phyloP scores from a whole-genome alignment of 306 rosid species.

The Macrotyloma uniflorum region DNA sequence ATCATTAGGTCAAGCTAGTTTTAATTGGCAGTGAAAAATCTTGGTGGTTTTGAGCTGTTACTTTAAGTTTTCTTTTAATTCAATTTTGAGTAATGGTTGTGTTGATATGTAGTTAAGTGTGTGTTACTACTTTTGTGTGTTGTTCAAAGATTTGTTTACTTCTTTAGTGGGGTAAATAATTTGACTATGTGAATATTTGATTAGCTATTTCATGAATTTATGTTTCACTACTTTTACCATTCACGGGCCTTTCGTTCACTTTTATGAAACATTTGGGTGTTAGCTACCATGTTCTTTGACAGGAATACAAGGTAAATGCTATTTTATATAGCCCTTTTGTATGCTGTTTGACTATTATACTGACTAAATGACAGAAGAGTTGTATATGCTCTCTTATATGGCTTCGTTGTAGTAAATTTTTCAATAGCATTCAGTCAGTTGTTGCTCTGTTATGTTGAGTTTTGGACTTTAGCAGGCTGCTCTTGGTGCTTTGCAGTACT shows the following conservation, averaged over 20 bases:
- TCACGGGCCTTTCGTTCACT: not conserved
- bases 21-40: not conserved
- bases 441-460: not conserved
- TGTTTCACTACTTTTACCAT: slow-evolving; percentile 27
- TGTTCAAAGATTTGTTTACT: not conserved
- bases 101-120: not conserved
- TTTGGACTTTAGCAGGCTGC: slow-evolving; percentile 25
- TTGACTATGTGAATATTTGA: not conserved
- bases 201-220: slow-evolving; percentile 1
- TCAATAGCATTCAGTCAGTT: slow-evolving; percentile 4
- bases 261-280: slow-evolving; percentile 9
- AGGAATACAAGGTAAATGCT: slow-evolving; percentile 1
- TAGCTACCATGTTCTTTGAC: not conserved
- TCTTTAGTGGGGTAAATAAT: not conserved
- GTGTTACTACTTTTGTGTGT: not conserved
- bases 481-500: slow-evolving; percentile 12
- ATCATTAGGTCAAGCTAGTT: not conserved
- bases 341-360: slow-evolving; percentile 11
- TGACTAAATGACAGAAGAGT: slow-evolving; percentile 18
- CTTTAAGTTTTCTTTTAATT: not conserved
- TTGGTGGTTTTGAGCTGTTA: not conserved
- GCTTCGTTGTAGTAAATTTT: not conserved
- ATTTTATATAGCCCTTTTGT: not conserved
- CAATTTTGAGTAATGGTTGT: not conserved
- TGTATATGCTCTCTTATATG: not conserved